Evolutionary conservation across 139 green algal genomes (phyloP), one percentile per base, ranked within the genome.

Genomic region (Chlorella ohadii): DNA sequence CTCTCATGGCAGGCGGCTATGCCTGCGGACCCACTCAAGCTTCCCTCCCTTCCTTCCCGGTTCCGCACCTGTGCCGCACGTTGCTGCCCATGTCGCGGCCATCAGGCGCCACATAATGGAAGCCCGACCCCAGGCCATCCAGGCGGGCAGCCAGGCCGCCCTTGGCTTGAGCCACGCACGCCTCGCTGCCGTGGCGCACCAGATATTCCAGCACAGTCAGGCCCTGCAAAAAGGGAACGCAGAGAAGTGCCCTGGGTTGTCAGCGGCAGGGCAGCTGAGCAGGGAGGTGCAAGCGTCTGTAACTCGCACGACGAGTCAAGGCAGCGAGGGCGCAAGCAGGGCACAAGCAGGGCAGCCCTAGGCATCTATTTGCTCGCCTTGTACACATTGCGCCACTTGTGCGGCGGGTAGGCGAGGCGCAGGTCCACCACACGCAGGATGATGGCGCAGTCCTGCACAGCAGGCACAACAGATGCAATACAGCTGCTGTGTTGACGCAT

Each of bases 151-250:
- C 1, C 39, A 94, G 41, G 15, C 92, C 87, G 4, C 44, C n/a
- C 36, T 89, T 61, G 20, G 86, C 87, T 3, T 79, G 72, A 23
- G 12, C 55, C 63, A 93, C 86, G 82, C 86, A 94, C 17, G 51
- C 79, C 22, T 87, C 78, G 27, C 77, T 89, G 67, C 92, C 94
- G 4, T 88, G 89, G 71, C 91, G 94, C 33, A 96, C 63, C 41
- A 98, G 85, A 83, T 94, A 99, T 87, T 99, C 96, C 36, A 98
- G 80, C 28, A 98, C 89, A 19, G 92, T 94, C 39, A 98, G 86
- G 2, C 92, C 87, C 92, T 93, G 86, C 71, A 11, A 2, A 36
- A 3, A 41, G 44, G 11, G 34, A n/a, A n/a, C n/a, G n/a, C n/a
- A n/a, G n/a, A n/a, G n/a, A 51, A 51, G 44, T 51, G 44, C 44